phyloP scores from a whole-genome alignment of 306 rosid genomes.

The Castanea mollissima region DNA sequence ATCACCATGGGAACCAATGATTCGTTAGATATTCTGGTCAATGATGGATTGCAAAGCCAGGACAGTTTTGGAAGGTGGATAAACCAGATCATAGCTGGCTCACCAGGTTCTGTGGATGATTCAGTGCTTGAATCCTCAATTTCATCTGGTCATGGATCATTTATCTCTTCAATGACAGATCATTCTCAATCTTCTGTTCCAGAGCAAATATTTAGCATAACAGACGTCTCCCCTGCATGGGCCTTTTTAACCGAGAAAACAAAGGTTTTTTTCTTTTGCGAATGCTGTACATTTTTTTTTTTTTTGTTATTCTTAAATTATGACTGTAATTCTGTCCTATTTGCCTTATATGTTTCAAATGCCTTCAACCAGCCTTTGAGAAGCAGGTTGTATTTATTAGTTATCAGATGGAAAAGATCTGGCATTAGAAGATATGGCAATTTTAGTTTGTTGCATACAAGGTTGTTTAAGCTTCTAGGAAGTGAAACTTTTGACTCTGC shows the following conservation, averaged over 20 bases:
- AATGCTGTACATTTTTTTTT: neutral
- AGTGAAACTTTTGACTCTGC: conserved; percentile 15
- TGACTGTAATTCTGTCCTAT: neutral
- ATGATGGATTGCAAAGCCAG: conserved; percentile 67
- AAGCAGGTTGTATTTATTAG: neutral
- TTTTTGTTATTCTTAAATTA: conserved; percentile 1
- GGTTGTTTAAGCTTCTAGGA: conserved; percentile 19
- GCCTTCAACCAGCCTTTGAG: neutral
- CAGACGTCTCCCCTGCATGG: conserved; percentile 79
- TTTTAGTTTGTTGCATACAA: neutral
- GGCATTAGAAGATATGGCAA: neutral
- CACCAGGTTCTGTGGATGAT: conserved; percentile 55
- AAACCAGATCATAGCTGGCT: conserved; percentile 49
- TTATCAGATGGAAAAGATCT: neutral
- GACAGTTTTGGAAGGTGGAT: conserved; percentile 93
- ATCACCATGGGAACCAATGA: conserved; percentile 27
- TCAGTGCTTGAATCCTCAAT: conserved; percentile 51
- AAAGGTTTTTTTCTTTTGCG: conserved; percentile 55
- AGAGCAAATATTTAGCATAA: conserved; percentile 69
- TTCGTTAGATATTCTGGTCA: conserved; percentile 34
- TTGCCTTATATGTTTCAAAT: conserved; percentile 9
- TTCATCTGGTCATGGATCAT: conserved; percentile 44
- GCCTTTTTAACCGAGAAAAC: conserved; percentile 80
- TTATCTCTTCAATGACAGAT: conserved; percentile 38
- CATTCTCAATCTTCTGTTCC: conserved; percentile 51